phyloP scores from a whole-genome alignment of 805 yeast species.

The Candida quercuum region DNA sequence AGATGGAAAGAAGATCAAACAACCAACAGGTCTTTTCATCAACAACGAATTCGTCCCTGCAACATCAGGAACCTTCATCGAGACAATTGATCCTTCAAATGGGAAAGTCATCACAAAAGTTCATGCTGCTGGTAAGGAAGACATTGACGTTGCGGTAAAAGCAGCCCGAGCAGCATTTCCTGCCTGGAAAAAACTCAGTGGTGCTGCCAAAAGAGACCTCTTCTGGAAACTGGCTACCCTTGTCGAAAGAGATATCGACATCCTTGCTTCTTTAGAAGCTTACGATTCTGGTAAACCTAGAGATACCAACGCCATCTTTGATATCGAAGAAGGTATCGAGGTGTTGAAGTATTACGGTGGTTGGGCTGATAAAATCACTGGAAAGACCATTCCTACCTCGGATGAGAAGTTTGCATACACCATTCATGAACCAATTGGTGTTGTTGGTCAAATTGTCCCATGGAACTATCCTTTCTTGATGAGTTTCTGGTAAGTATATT shows the following conservation, averaged over 20 bases:
- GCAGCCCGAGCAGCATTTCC: constrained; percentile 48
- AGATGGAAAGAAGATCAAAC: constrained; percentile 55
- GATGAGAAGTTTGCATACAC: constrained; percentile 49
- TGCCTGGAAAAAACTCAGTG: constrained; percentile 43
- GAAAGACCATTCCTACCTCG: constrained; percentile 58
- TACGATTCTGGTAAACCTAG: constrained; percentile 56
- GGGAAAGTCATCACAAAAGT: constrained; percentile 47
- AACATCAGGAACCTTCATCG: constrained; percentile 35
- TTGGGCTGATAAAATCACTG: constrained; percentile 65
- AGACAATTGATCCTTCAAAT: constrained; percentile 44
- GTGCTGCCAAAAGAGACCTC: constrained; percentile 39
- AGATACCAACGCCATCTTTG: constrained; percentile 47
- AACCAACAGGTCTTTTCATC: constrained; percentile 75
- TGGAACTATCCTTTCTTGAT: constrained; percentile 48
- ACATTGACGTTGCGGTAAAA: constrained; percentile 48
- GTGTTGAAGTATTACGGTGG: constrained; percentile 67
- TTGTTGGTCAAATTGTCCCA: constrained; percentile 47
- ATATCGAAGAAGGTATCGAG: constrained; percentile 51
- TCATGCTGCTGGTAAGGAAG: constrained; percentile 44
- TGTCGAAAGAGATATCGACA: constrained; percentile 41
- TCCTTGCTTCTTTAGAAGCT: constrained; percentile 52
- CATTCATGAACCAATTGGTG: constrained; percentile 49
- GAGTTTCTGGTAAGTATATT: no score
- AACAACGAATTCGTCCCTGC: constrained; percentile 65
- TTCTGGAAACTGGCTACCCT: constrained; percentile 46